Conservation (phyloP, 2,329 filamentous ascomycete genomes). For the Aspergillus sp. region DNA sequence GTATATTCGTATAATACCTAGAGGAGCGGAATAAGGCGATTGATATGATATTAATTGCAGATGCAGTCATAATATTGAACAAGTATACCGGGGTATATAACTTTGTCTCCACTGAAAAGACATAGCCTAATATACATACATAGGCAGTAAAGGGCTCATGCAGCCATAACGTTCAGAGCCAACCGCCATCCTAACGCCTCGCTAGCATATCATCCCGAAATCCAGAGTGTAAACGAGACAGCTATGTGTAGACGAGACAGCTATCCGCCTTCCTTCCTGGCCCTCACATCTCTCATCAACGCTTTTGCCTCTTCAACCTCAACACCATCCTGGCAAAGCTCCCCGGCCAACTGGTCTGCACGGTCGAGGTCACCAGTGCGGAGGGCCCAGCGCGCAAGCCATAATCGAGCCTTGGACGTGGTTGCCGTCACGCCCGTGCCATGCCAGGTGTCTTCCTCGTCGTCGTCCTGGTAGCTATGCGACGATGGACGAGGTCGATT, state of each 20-base stretch:
- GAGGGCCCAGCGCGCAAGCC: constrained; percentile 80
- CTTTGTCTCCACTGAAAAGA: no score
- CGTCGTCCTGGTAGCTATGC: constrained; percentile 23
- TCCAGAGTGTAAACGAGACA: neutral
- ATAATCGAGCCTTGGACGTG: constrained; percentile 85
- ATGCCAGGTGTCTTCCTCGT: constrained; percentile 31
- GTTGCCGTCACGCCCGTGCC: constrained; percentile 81
- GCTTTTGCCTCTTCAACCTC: constrained; percentile 97
- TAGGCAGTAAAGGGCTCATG: neutral
- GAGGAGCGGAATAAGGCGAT: no score
- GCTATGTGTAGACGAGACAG: neutral
- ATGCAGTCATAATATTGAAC: no score
- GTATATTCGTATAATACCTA: neutral
- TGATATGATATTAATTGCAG: no score
- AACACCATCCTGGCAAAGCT: constrained; percentile 89
- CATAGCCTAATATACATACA: neutral
- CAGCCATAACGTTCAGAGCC: neutral
- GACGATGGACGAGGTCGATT: constrained; percentile 19
- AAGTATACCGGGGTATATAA: no score
- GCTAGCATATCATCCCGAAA: constrained; percentile 1
- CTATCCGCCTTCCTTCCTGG: constrained; percentile 52
- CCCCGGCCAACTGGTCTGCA: constrained; percentile 72
- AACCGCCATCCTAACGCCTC: constrained; percentile 1
- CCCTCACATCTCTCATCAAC: constrained; percentile 74
- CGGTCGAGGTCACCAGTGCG: constrained; percentile 63